Percentiles rank a stretch among this genome's conserved stretches.
phyloP scores from a whole-genome alignment of 257 asterid genomes.

The Linderniella brevidens region DNA sequence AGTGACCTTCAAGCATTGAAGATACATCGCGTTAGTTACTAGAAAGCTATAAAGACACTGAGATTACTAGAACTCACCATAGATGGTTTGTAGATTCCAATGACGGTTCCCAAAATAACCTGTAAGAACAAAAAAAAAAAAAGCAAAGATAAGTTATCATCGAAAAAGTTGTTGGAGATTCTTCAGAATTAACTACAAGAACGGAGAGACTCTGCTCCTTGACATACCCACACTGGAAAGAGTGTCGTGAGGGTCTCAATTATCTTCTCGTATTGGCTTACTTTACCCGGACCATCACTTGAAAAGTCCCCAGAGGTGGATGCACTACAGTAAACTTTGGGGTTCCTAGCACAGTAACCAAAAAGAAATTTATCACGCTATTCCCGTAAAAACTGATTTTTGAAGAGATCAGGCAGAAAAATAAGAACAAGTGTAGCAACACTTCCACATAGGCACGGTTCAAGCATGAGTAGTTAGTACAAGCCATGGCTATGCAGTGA shows the following conservation, averaged over 20 bases:
- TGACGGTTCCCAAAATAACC: constrained; percentile 82
- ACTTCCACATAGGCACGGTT: no score
- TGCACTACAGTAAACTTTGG: constrained; percentile 39
- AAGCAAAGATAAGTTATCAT: not conserved
- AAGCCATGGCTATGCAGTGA: no score
- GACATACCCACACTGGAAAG: constrained; percentile 88
- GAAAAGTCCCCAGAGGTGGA: constrained; percentile 66
- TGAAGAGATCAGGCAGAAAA: not conserved
- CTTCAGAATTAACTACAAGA: constrained; percentile 8
- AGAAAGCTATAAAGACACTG: constrained; percentile 1
- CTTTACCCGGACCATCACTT: constrained; percentile 29
- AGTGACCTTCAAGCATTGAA: constrained; percentile 48
- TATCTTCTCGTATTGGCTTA: constrained; percentile 70
- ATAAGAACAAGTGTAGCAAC: not conserved
- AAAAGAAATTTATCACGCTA: not conserved
- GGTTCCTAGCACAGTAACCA: constrained; percentile 23
- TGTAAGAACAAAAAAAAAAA: constrained; percentile 21
- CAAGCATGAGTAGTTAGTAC: no score
- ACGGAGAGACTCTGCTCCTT: constrained; percentile 5
- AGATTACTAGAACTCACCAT: constrained; percentile 31
- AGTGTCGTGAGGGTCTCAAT: constrained; percentile 84
- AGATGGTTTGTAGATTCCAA: constrained; percentile 88
- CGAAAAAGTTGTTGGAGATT: constrained; percentile 4
- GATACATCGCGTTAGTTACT: constrained; percentile 7
- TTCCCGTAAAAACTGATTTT: not conserved